Percentiles rank a stretch among this genome's conserved stretches.
phyloP scores from a whole-genome alignment of 179 eudicot species.

The Heliamphora pulchella region DNA sequence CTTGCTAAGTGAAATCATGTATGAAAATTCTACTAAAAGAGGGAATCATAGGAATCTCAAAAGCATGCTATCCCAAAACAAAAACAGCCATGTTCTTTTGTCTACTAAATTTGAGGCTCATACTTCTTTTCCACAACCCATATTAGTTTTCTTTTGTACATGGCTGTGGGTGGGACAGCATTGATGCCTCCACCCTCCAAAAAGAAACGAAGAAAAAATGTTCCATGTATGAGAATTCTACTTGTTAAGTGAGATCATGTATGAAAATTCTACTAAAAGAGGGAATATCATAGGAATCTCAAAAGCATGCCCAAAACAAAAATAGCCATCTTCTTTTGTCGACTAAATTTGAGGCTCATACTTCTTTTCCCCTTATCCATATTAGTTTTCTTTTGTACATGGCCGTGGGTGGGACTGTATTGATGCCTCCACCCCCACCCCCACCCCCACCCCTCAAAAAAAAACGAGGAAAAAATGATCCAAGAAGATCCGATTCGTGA shows the following conservation, averaged over 20 bases:
- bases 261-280: too few species aligned
- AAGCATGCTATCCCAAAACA: not conserved
- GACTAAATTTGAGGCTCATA: not conserved
- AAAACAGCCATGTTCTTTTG: not conserved
- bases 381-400: not conserved
- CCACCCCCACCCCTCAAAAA: too few species aligned
- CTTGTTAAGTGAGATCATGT: too few species aligned
- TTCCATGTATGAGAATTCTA: not conserved
- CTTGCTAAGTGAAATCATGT: not conserved
- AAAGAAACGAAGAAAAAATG: not conserved
- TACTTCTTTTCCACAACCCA: not conserved
- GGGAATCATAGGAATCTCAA: not conserved
- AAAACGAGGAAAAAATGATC: constrained; percentile 4
- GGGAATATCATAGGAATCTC: too few species aligned
- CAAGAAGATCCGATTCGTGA: not conserved
- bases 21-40: not conserved
- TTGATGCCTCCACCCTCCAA: not conserved
- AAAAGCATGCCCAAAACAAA: too few species aligned
- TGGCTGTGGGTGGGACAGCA: not conserved
- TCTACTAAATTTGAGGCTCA: not conserved
- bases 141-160: not conserved
- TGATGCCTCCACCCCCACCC: not conserved
- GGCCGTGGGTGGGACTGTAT: not conserved
- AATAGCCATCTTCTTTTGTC: not conserved
- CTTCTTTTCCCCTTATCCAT: not conserved